These are phyloP conservation scores for Hypoxylon rickii DNA, from an alignment of 495 filamentous ascomycete genomes.

Conservation along the genomic window DNA sequence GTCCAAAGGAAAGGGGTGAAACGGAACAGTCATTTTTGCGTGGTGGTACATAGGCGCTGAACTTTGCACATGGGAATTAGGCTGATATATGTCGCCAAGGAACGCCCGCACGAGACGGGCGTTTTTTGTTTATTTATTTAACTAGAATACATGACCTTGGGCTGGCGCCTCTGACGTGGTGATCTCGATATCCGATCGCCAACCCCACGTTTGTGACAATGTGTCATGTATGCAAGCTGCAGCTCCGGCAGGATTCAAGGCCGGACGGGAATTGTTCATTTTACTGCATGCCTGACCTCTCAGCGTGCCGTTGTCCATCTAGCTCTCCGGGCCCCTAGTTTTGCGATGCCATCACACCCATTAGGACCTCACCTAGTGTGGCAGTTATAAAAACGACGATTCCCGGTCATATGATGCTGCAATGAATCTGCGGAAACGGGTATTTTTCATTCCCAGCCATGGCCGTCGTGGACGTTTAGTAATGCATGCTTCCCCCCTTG, in stretches of 20 bases:
- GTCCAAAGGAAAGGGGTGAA: too few species aligned
- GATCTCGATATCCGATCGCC: background rate
- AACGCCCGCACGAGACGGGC: background rate
- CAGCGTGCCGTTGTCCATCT: too few species aligned
- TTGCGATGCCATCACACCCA: too few species aligned
- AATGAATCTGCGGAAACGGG: constrained; percentile 31
- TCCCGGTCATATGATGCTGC: constrained; percentile 26
- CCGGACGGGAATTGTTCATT: constrained; percentile 3
- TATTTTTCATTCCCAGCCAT: constrained; percentile 12
- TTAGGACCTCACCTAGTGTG: constrained; percentile 9
- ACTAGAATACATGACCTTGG: background rate
- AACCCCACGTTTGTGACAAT: too few species aligned
- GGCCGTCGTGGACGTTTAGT: constrained; percentile 22
- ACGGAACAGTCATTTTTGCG: too few species aligned
- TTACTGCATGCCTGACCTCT: constrained; percentile 3
- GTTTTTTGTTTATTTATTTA: background rate
- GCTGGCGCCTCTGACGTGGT: background rate
- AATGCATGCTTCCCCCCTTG: constrained; percentile 11
- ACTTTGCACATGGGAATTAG: too few species aligned
- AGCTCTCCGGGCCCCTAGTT: too few species aligned
- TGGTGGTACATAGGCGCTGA: too few species aligned
- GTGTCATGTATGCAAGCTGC: background rate
- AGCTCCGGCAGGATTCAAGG: background rate
- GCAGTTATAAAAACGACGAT: constrained; percentile 14
- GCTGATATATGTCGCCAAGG: too few species aligned